Base-by-base conservation (phyloP, 2,329 filamentous ascomycete species). In the Ascocoryne sarcoides region DNA sequence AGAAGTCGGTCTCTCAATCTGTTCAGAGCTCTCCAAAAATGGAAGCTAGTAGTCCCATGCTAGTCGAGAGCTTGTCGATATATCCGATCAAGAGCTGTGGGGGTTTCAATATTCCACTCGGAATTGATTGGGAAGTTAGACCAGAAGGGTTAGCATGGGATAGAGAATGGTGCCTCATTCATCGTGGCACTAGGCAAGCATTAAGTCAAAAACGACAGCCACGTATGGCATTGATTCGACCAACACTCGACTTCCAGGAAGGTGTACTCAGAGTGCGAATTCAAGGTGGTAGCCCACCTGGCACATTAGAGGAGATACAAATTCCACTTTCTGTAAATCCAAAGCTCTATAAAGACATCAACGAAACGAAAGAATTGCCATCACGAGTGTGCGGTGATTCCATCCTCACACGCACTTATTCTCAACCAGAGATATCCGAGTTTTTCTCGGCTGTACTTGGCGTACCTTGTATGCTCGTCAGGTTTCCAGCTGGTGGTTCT, bases 1-100 rank as follows among this genome's bases (percentile, higher is more conserved):
- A 60, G 17, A 41, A 33, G 10, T 20, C 28, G 2, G 29, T 40
- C 10, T 9, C 32, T 17, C 35, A 3, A 3, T n/a, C 31, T 9
- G 14, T 10, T 9, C 37, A 15, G 26, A 36, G 10, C 2, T 16
- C 4, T 15, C 36, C 16, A 29, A 16, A 12, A 29, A 26, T 5
- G 10, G 32, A 3, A 33, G 12, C 10, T 3, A 29, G 31, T 15
- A 35, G 39, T 30, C 26, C 32, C 10, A 23, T 77, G 39, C 67
- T 67, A 33, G 68, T 87, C n/a, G 75, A 82, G 46, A 69, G 68
- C 39, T 71, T 89, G 12, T 77, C 71, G 1, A 75, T 96, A 1
- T 98, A 88, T 56, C 92, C 92, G 0, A 89, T 98, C 57, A 98
- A 98, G 62, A 95, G 88, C 58, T 96, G 92, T 54, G 84, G 79